phyloP scores from a whole-genome alignment of 1,284 basidiomycete genomes.

The Ceratobasidium sp. region DNA sequence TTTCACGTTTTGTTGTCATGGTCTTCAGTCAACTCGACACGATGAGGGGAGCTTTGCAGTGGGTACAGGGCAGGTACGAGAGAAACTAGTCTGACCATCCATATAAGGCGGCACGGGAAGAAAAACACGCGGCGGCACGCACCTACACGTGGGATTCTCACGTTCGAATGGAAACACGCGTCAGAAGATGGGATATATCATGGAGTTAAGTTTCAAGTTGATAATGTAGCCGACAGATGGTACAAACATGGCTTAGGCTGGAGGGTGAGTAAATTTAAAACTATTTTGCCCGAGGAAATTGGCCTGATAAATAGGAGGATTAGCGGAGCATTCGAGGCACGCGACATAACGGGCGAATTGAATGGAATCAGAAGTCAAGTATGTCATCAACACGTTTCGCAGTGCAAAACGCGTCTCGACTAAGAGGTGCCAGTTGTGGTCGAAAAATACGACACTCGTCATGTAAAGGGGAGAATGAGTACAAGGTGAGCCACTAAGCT shows the following conservation, averaged over 20 bases:
- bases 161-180: constrained; percentile 41
- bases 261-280: constrained; percentile 10
- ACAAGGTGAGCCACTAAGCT: background rate
- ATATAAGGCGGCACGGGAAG: constrained; percentile 37
- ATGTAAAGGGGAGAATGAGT: background rate
- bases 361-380: constrained; percentile 41
- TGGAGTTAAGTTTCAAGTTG: constrained; percentile 14
- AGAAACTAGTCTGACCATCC: constrained; percentile 19
- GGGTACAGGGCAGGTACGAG: constrained; percentile 36
- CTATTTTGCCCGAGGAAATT: background rate
- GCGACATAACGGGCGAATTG: background rate
- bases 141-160: constrained; percentile 42
- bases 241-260: constrained; percentile 35
- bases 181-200: constrained; percentile 34
- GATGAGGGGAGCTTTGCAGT: constrained; percentile 11
- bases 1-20: constrained; percentile 39
- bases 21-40: background rate
- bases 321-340: constrained; percentile 10
- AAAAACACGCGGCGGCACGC: constrained; percentile 42
- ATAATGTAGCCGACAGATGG: constrained; percentile 8
- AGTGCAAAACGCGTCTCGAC: constrained; percentile 41
- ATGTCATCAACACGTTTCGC: constrained; percentile 43
- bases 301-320: background rate
- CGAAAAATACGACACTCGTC: constrained; percentile 41
- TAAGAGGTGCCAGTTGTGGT: constrained; percentile 42